Conservation (phyloP, 2,329 filamentous ascomycete species). For the Juglanconis oblonga region DNA sequence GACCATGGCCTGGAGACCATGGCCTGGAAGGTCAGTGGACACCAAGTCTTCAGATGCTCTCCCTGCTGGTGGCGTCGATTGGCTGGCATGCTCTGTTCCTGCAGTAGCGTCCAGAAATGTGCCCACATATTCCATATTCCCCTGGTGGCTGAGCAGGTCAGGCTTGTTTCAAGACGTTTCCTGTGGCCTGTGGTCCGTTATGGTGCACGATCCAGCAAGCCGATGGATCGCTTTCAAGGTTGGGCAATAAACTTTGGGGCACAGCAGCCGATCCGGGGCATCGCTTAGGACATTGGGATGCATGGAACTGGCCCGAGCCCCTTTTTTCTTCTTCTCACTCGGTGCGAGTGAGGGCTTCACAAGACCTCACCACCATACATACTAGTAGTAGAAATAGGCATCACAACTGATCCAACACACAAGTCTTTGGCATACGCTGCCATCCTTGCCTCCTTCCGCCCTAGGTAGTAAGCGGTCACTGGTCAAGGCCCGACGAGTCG, state of each 20-base stretch:
- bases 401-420: too few species aligned
- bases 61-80: too few species aligned
- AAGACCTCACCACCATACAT: too few species aligned
- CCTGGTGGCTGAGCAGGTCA: conserved; percentile 18
- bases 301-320: too few species aligned
- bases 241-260: neutral
- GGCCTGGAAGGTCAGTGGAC: too few species aligned
- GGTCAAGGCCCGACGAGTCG: neutral
- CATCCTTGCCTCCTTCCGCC: neutral
- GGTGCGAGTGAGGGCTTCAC: too few species aligned
- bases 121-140: neutral
- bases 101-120: conserved; percentile 11
- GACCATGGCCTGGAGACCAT: too few species aligned
- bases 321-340: too few species aligned
- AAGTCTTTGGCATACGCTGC: too few species aligned
- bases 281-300: too few species aligned
- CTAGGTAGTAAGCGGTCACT: neutral
- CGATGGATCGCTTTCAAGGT: neutral
- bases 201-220: neutral
- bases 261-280: neutral
- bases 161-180: conserved; percentile 8
- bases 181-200: neutral
- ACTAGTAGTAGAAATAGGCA: too few species aligned
- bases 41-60: too few species aligned
- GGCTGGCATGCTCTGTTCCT: conserved; percentile 11